phyloP scores from a whole-genome alignment of 2,329 filamentous ascomycete species.

The Cercospora berteroae region DNA sequence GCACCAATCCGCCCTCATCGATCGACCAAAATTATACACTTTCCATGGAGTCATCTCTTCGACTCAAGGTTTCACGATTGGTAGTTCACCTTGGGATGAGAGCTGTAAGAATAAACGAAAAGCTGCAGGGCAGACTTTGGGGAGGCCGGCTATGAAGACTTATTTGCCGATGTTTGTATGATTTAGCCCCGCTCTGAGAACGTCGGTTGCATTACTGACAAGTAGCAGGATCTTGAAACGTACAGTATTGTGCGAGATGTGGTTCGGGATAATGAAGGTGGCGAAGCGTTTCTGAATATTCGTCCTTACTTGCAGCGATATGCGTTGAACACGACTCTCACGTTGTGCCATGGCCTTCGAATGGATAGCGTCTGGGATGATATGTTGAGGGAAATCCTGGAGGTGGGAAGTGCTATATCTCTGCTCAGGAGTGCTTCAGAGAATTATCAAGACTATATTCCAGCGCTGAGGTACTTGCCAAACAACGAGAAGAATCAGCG shows the following conservation, averaged over 20 bases:
- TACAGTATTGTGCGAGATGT: constrained; percentile 53
- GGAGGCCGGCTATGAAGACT: constrained; percentile 47
- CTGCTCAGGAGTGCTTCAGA: constrained; percentile 53
- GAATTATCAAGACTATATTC: constrained; percentile 56
- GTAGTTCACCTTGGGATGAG: constrained; percentile 55
- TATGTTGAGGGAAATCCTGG: constrained; percentile 52
- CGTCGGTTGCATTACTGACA: background rate
- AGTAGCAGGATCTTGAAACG: constrained; percentile 47
- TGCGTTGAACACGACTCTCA: constrained; percentile 55
- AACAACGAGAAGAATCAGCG: constrained; percentile 53
- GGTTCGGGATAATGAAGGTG: constrained; percentile 44
- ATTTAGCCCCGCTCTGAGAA: background rate
- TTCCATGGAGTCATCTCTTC: constrained; percentile 55
- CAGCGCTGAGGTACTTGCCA: constrained; percentile 49
- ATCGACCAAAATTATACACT: constrained; percentile 50
- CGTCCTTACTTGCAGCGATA: constrained; percentile 55
- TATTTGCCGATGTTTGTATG: constrained; percentile 52
- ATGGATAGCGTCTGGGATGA: constrained; percentile 56
- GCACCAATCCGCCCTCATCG: constrained; percentile 51
- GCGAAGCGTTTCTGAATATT: constrained; percentile 42
- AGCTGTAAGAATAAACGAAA: constrained; percentile 55
- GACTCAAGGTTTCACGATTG: constrained; percentile 57
- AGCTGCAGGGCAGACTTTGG: constrained; percentile 50
- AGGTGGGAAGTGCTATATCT: constrained; percentile 54
- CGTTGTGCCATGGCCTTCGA: constrained; percentile 55